Conservation (phyloP, 2,329 filamentous ascomycete genomes). For the Cordyceps tenuipes region DNA sequence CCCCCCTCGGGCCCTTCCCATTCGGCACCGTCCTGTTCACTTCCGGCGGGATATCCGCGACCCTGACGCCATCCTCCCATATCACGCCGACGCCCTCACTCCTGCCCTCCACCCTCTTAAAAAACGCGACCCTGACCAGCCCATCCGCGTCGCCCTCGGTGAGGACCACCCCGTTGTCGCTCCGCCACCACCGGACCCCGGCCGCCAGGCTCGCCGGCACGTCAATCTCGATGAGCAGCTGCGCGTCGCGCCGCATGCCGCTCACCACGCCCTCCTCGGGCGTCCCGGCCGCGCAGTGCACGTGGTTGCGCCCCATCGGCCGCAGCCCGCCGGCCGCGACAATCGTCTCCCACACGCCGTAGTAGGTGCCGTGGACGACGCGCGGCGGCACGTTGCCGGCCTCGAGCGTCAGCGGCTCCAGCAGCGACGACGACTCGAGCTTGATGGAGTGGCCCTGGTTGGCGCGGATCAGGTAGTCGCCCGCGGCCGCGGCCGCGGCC, state of each 20-base stretch:
- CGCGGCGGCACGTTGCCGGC: constrained; percentile 50
- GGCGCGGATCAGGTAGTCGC: constrained; percentile 81
- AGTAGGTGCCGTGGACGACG: constrained; percentile 85
- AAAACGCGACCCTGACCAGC: constrained; percentile 57
- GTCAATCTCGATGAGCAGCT: constrained; percentile 72
- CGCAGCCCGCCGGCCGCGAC: constrained; percentile 67
- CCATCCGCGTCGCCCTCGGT: constrained; percentile 52
- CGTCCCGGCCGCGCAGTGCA: constrained; percentile 78
- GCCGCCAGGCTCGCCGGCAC: constrained; percentile 56
- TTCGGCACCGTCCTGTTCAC: constrained; percentile 41
- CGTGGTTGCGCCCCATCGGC: constrained; percentile 76
- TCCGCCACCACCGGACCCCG: constrained; percentile 65
- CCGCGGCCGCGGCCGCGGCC: constrained; percentile 30
- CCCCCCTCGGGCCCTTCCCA: constrained; percentile 39
- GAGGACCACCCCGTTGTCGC: constrained; percentile 69
- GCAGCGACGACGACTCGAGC: constrained; percentile 59
- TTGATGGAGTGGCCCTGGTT: constrained; percentile 91
- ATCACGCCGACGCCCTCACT: constrained; percentile 53
- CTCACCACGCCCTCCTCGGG: constrained; percentile 57
- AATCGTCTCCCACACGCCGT: constrained; percentile 69
- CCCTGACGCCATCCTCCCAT: constrained; percentile 60
- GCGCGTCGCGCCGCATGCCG: constrained; percentile 71
- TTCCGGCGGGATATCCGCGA: constrained; percentile 56
- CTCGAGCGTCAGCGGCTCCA: constrained; percentile 57
- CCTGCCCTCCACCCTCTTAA: constrained; percentile 61